These are phyloP conservation scores for Citeromyces nyonsensis DNA, from an alignment of 805 yeast species.

Conservation along the genomic window DNA sequence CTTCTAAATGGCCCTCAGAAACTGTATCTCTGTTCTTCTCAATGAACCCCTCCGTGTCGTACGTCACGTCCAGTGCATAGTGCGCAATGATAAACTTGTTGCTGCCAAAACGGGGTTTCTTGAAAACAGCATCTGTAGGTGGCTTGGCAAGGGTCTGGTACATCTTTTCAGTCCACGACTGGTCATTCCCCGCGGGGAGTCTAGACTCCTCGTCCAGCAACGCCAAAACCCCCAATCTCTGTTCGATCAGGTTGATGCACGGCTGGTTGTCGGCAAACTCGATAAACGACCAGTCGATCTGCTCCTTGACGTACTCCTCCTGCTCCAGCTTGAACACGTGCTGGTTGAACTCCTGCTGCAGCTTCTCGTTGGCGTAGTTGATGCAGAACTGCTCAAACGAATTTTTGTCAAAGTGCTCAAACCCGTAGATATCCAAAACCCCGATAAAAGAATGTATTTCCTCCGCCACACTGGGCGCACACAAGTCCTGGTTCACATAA, in stretches of 20 bases:
- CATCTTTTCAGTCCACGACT: conserved; percentile 83
- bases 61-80: conserved; percentile 87
- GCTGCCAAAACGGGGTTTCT: conserved; percentile 90
- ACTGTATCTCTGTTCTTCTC: conserved; percentile 97
- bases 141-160: conserved; percentile 72
- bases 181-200: conserved; percentile 85
- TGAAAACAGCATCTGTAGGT: conserved; percentile 63
- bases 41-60: conserved; percentile 87
- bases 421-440: conserved; percentile 93
- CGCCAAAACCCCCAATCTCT: conserved; percentile 74
- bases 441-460: conserved; percentile 71
- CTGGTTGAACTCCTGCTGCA: conserved; percentile 94
- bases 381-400: conserved; percentile 97
- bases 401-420: conserved; percentile 88
- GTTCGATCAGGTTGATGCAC: conserved; percentile 84
- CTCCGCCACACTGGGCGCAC: conserved; percentile 51
- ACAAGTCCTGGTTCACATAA: conserved; percentile 67
- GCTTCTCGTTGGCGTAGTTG: conserved; percentile 90
- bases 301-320: conserved; percentile 84
- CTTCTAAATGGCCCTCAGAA: conserved; percentile 88
- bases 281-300: conserved; percentile 92
- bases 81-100: conserved; percentile 82
- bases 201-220: conserved; percentile 91
- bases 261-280: conserved; percentile 96
- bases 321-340: conserved; percentile 95